These are phyloP conservation scores for Globomyces pollinis-pini DNA, from an alignment of 192 early-diverging fungal genomes.

Conservation along the genomic window DNA sequence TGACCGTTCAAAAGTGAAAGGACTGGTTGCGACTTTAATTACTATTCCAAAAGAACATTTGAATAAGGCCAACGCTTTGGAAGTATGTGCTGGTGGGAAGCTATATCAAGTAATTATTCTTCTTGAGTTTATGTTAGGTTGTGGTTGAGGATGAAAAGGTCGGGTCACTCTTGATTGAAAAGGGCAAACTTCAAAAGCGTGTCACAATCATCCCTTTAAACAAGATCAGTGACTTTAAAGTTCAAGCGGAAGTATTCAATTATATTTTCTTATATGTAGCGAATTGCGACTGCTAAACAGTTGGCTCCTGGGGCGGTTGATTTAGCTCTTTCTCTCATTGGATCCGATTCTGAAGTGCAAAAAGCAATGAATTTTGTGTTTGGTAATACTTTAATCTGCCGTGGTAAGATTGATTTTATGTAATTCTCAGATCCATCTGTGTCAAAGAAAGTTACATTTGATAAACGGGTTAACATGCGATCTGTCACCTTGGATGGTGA, in stretches of 20 bases:
- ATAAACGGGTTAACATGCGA: constrained; percentile 69
- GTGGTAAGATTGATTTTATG: constrained; percentile 13
- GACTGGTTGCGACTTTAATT: constrained; percentile 87
- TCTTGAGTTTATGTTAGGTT: no score
- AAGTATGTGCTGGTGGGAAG: constrained; percentile 88
- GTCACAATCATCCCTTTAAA: constrained; percentile 95
- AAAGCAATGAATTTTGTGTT: constrained; percentile 90
- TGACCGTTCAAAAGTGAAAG: constrained; percentile 82
- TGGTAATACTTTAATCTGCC: constrained; percentile 84
- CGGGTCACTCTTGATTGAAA: constrained; percentile 70
- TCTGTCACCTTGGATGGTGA: constrained; percentile 98
- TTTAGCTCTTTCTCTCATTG: constrained; percentile 76
- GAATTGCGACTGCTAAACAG: constrained; percentile 62
- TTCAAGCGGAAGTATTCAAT: constrained; percentile 37
- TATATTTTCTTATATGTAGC: not conserved
- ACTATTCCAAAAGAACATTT: constrained; percentile 60
- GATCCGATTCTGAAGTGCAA: constrained; percentile 70
- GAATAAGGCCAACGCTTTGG: constrained; percentile 71
- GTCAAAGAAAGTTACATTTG: constrained; percentile 83
- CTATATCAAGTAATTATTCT: constrained; percentile 68
- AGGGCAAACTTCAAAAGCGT: constrained; percentile 66
- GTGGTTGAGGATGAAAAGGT: constrained; percentile 86
- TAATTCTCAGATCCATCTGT: constrained; percentile 55
- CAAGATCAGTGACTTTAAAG: constrained; percentile 66
- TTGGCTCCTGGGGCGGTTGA: constrained; percentile 85